Base-by-base conservation (phyloP, 1,139 yeast genomes). In the Insectozyma bohioensis region DNA sequence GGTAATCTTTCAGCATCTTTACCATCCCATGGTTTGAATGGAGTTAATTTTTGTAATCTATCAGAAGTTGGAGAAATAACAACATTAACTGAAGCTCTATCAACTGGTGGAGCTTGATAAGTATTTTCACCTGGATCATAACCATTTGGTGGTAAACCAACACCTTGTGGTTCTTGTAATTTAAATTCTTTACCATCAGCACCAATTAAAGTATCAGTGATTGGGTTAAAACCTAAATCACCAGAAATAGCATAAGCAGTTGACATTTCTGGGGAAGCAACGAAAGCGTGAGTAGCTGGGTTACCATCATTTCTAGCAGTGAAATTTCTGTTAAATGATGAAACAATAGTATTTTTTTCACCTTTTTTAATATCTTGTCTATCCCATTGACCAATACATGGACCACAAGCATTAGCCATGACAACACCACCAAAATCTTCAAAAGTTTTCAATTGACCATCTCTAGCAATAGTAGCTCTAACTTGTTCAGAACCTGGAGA, bases 351-450 rank as follows among this genome's bases (percentile, higher is more conserved):
- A 82, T 90, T 90, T 79, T 86, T 87, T 63, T 87, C 97, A 71
- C 97, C 97, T 81, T 88, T 92, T 77, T 85, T 78, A 64, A 90
- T 79, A 64, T 92, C 97, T 61, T 79, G 88, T 76, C 98, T 86
- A 65, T 92, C 97, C 98, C 98, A 92, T 78, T 92, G 98, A 65
- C 98, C 98, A 61, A 92, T 92, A 80, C 98, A 90, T 67, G 98
- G 98, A 66, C 98, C 98, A 78, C 98, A 90, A 46, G 98, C 98
- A 64, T 92, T 92, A 49, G 98, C 97, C 67, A 92, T 76, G 43
- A 92, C 96, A 45, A 83, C 75, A 72, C 95, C 97, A 57, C 97
- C 97, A 51, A 84, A 85, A 58, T 86, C 94, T 64, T 82, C 80
- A 69, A 92, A 88, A 52, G 90, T 83, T 58, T 84, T 71, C 55